These are phyloP conservation scores for Ogataea hybrid DNA, from an alignment of 1,139 yeast genomes.

Conservation along the genomic window DNA sequence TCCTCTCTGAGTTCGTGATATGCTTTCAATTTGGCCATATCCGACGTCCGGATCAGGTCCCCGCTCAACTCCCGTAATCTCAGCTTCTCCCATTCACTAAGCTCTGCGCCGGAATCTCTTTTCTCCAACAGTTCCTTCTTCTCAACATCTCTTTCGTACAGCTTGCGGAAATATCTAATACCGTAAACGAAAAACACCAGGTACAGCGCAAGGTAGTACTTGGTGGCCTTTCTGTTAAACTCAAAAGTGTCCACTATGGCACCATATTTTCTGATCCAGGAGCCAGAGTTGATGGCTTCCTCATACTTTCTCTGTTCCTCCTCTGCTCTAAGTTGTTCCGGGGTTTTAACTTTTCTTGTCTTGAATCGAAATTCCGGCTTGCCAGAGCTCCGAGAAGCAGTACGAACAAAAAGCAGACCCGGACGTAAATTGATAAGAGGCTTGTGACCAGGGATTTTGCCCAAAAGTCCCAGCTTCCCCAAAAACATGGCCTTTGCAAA, in stretches of 20 bases:
- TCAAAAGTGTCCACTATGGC: conserved; percentile 43
- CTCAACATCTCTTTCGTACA: conserved; percentile 65
- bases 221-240: conserved; percentile 46
- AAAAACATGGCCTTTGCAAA: conserved; percentile 2
- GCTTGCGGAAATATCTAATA: conserved; percentile 63
- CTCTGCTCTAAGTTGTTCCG: conserved; percentile 28
- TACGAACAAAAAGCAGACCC: not conserved
- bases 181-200: conserved; percentile 56
- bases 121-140: conserved; percentile 44
- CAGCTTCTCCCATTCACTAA: conserved; percentile 62
- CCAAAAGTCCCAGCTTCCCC: not conserved
- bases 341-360: conserved; percentile 26
- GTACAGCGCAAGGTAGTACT: conserved; percentile 59
- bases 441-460: not conserved
- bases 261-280: conserved; percentile 39
- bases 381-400: conserved; percentile 3
- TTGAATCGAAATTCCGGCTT: conserved; percentile 26
- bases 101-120: conserved; percentile 40
- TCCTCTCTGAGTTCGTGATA: conserved; percentile 49
- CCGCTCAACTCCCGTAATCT: conserved; percentile 54
- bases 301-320: conserved; percentile 27
- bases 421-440: not conserved
- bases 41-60: conserved; percentile 39
- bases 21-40: conserved; percentile 45
- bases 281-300: conserved; percentile 33